Base-by-base conservation (phyloP, 148 eudicot genomes). In the Amaranthus hypochondriacus region DNA sequence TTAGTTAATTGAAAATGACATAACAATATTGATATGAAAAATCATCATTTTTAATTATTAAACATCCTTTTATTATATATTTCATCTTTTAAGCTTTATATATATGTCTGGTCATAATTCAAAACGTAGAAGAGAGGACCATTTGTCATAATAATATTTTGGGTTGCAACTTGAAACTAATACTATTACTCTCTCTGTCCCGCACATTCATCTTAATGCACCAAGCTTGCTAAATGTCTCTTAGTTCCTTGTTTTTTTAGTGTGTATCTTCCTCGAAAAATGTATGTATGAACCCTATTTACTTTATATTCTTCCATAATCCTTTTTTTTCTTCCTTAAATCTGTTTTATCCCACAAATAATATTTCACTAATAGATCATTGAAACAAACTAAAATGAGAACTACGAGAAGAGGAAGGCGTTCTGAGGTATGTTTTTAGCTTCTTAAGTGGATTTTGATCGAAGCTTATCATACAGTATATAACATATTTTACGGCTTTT, bases 361-460 rank as follows among this genome's bases (percentile, higher is more conserved):
- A 28, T 28, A 28, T 28, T 28, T 28, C 4, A 0, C n/a, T n/a
- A 49, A 12, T 15, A 48, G 51, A 28, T 7, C 52, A 28, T 28
- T 28, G 68, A n/a, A 15, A 13, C 13, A 4, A 0, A 47, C 46
- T 53, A 74, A 28, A 56, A 88, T 92, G 97, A 89, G 80, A 76
- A 64, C 88, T 43, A 28, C 39, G 39, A 78, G 87, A 73, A 83
- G 87, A 71, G 87, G 78, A 64, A 86, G 80, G 64, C 87, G 87
- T 5, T 81, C 93, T 18, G 94, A 91, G 94, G 97, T 91, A 84
- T 56, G 77, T 57, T 59, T 11, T 55, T 75, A 6, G 9, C 48
- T 48, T 14, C 15, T 14, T 8, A 4, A 2, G 3, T 65, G 5
- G 57, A 3, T 55, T 6, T 43, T 4, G 7, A 56, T 6, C 39